Conservation (phyloP, 2,329 filamentous ascomycete species). For the Arthrobotrys megalospora region DNA sequence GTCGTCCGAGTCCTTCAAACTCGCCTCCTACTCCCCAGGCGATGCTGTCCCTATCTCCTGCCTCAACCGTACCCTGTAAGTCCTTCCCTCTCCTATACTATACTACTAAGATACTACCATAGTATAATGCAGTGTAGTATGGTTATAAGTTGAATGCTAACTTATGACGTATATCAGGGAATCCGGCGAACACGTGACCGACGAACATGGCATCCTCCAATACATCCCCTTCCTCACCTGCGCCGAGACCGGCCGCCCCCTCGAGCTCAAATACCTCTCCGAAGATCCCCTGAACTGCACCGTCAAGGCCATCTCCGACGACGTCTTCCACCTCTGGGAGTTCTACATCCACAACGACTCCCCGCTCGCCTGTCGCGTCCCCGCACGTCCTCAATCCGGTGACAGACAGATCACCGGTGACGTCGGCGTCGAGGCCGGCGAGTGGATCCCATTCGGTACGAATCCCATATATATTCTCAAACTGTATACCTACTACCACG, state of each 20-base stretch:
- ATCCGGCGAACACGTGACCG: constrained; percentile 89
- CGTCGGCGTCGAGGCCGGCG: constrained; percentile 71
- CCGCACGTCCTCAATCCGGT: constrained; percentile 77
- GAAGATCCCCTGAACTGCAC: constrained; percentile 84
- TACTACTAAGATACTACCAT: background rate
- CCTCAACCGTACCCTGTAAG: constrained; percentile 59
- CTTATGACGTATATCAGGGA: constrained; percentile 73
- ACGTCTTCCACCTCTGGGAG: constrained; percentile 90
- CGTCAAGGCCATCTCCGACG: constrained; percentile 81
- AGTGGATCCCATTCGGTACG: constrained; percentile 64
- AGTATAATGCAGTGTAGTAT: background rate
- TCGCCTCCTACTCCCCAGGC: constrained; percentile 46
- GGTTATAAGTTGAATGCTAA: constrained; percentile 11
- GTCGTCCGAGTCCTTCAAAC: constrained; percentile 41
- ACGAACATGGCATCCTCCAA: constrained; percentile 82
- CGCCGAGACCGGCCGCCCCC: constrained; percentile 85
- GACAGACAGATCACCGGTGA: constrained; percentile 68
- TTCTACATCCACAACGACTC: constrained; percentile 99
- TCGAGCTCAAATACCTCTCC: constrained; percentile 86
- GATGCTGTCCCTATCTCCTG: constrained; percentile 53
- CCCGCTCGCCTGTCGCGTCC: constrained; percentile 90
- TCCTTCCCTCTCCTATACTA: background rate
- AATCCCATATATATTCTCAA: background rate
- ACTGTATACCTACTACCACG: constrained; percentile 67
- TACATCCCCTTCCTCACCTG: constrained; percentile 93